A percentile compares a stretch with the other conserved stretches of the same genome.
Conservation (phyloP, 2,329 filamentous ascomycete genomes). For the Macrophomina pseudophaseolina region DNA sequence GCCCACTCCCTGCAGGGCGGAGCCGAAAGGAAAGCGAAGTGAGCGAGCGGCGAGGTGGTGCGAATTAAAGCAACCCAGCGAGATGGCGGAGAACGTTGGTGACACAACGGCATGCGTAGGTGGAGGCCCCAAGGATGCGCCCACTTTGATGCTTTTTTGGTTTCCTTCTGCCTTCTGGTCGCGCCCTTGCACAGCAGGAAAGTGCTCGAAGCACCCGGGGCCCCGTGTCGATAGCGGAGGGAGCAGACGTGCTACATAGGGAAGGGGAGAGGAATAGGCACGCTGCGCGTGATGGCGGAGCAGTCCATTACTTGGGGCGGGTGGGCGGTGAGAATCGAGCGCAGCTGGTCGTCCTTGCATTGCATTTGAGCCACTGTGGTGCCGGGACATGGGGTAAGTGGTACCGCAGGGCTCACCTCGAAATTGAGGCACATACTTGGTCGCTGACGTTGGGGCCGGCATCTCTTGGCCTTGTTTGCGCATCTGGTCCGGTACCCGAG, state of each 20-base stretch:
- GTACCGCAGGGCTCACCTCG: constrained; percentile 18
- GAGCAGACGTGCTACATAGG: constrained; percentile 1
- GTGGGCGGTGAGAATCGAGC: background rate
- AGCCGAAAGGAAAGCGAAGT: constrained; percentile 18
- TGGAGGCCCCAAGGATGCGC: constrained; percentile 8
- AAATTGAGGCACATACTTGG: constrained; percentile 22
- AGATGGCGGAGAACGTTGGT: constrained; percentile 15
- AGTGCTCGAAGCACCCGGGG: constrained; percentile 1
- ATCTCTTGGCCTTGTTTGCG: constrained; percentile 3
- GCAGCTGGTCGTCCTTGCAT: constrained; percentile 26
- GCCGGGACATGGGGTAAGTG: constrained; percentile 14
- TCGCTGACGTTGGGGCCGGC: constrained; percentile 8
- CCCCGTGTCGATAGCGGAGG: background rate
- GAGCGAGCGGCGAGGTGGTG: constrained; percentile 14
- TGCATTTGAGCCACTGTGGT: constrained; percentile 20
- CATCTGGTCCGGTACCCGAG: background rate
- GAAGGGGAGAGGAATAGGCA: background rate
- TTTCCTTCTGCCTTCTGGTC: background rate
- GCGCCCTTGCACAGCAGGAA: constrained; percentile 20
- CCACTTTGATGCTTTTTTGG: background rate
- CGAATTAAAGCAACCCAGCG: constrained; percentile 21
- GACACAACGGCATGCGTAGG: constrained; percentile 13
- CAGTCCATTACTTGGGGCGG: background rate
- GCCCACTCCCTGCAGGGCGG: background rate
- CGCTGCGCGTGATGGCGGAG: constrained; percentile 17